Percentiles rank a stretch among this genome's conserved stretches.
phyloP scores from a whole-genome alignment of 2,329 filamentous ascomycete species.

The Cordyceps pruinosa region DNA sequence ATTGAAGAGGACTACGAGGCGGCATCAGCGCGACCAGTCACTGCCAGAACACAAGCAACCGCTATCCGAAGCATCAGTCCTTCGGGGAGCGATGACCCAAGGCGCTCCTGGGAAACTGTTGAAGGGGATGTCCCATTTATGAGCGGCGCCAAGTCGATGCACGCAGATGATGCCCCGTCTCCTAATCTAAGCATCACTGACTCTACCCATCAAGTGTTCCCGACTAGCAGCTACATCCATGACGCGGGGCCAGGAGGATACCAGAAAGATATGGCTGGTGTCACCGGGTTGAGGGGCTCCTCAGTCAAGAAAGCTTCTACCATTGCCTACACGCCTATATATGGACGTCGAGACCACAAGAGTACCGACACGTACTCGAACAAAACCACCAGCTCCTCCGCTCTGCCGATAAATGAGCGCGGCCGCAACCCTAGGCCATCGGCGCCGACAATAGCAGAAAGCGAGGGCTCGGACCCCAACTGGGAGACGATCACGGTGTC shows the following conservation, averaged over 20 bases:
- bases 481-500: conserved; percentile 17
- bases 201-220: conserved; percentile 27
- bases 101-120: conserved; percentile 13
- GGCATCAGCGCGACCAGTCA: conserved; percentile 5
- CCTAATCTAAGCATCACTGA: conserved; percentile 21
- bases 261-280: not conserved
- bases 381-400: conserved; percentile 28
- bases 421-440: conserved; percentile 2
- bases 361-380: conserved; percentile 23
- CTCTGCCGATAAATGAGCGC: conserved; percentile 19
- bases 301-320: not conserved
- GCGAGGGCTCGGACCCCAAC: conserved; percentile 12
- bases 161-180: conserved; percentile 18
- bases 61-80: conserved; percentile 6
- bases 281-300: not conserved
- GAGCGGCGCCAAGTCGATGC: conserved; percentile 21
- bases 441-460: conserved; percentile 13
- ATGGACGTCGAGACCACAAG: conserved; percentile 15
- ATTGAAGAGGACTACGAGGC: conserved; percentile 13
- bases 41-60: not conserved
- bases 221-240: conserved; percentile 22
- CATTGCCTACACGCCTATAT: not conserved
- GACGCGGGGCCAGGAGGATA: conserved; percentile 15
- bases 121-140: conserved; percentile 16
- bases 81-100: not conserved